Evolutionary conservation across 495 filamentous ascomycete genomes (phyloP).

Genomic region (Sporormia fimetaria): DNA sequence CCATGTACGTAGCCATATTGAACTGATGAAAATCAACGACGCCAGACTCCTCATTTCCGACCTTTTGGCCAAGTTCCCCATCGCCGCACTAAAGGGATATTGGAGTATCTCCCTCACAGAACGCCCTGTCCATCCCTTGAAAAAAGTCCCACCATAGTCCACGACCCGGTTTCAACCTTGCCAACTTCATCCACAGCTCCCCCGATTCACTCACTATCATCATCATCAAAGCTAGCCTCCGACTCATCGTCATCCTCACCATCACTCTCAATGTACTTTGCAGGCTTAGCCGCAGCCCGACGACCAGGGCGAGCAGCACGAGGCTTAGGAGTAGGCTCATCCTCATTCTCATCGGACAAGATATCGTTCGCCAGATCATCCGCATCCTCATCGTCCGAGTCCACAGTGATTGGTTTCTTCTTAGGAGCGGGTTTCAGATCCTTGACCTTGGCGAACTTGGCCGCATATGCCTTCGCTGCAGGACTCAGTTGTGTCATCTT

Average conservation of each 20-base stretch:
- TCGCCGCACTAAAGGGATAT: no score
- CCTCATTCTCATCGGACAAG: conserved; percentile 41
- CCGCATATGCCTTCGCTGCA: conserved; percentile 71
- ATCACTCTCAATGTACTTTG: conserved; percentile 45
- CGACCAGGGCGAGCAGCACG: conserved; percentile 40
- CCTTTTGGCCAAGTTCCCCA: no score
- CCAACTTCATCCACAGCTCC: not conserved
- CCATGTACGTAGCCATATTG: no score
- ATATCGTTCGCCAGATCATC: conserved; percentile 48
- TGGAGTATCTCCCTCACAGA: no score
- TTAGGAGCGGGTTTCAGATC: conserved; percentile 26
- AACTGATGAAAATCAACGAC: no score
- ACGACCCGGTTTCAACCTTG: no score
- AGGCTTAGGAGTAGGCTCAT: conserved; percentile 31
- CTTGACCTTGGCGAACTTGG: conserved; percentile 52
- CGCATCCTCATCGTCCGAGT: conserved; percentile 32
- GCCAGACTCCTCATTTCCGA: no score
- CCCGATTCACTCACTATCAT: conserved; percentile 26
- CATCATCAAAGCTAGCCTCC: conserved; percentile 30
- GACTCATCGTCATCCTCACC: conserved; percentile 40
- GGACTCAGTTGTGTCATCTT: conserved; percentile 52
- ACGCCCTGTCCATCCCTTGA: no score
- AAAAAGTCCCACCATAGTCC: no score
- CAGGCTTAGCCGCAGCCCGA: conserved; percentile 42
- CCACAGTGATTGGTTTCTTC: conserved; percentile 33